Evolutionary conservation across 164 flowering plant species (phyloP).

Genomic region (Chloranthus sessilifolius): DNA sequence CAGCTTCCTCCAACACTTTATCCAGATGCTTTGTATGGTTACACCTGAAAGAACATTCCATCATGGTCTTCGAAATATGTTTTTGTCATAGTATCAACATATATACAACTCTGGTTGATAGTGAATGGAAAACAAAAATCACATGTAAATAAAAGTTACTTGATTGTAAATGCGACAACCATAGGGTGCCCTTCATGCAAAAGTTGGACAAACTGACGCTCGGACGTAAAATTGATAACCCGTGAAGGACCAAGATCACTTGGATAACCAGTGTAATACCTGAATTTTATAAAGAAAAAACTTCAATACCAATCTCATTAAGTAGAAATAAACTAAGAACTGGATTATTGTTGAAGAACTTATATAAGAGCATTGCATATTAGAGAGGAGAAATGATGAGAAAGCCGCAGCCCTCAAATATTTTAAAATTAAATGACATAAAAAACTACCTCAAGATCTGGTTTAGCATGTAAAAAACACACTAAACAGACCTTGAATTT

Average conservation of each 20-base stretch:
- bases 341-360: not conserved
- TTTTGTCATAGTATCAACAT: not conserved
- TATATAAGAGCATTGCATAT: not conserved
- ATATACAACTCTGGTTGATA: no score
- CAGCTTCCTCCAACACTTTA: slow-evolving; percentile 83
- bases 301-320: not conserved
- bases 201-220: slow-evolving; percentile 86
- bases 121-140: no score
- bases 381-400: not conserved
- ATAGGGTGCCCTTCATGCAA: slow-evolving; percentile 80
- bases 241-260: slow-evolving; percentile 88
- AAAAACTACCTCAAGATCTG: no score
- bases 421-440: no score
- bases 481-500: no score
- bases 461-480: no score
- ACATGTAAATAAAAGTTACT: slow-evolving; percentile 26
- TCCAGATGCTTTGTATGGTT: slow-evolving; percentile 71
- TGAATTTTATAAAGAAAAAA: slow-evolving; percentile 15
- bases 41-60: slow-evolving; percentile 35
- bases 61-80: not conserved
- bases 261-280: slow-evolving; percentile 92
- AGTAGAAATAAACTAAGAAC: not conserved
- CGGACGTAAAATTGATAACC: slow-evolving; percentile 78
- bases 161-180: slow-evolving; percentile 87
- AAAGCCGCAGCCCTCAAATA: not conserved